These are phyloP conservation scores for Marsdenia floribunda DNA, from an alignment of 257 asterid genomes.

Conservation along the genomic window DNA sequence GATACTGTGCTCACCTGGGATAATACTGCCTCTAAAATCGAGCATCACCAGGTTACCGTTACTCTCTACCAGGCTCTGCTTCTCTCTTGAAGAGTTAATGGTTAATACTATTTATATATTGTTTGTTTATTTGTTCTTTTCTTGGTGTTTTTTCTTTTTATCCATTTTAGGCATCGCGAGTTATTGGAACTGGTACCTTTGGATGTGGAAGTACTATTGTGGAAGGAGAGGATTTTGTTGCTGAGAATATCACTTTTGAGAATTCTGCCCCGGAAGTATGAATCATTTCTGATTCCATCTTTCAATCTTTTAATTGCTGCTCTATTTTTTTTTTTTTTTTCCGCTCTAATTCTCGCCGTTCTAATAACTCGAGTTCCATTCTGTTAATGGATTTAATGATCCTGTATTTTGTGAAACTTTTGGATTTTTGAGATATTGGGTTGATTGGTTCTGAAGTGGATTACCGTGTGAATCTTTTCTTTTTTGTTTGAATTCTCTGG, in stretches of 20 bases:
- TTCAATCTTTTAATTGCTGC: background rate
- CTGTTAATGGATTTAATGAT: background rate
- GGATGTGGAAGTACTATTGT: conserved; percentile 84
- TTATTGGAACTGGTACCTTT: conserved; percentile 94
- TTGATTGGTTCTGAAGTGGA: background rate
- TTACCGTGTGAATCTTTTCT: background rate
- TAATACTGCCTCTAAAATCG: conserved; percentile 72
- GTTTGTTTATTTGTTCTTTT: background rate
- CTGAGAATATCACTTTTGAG: conserved; percentile 92
- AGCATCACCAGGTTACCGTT: conserved; percentile 67
- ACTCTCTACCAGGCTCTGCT: background rate
- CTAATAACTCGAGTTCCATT: background rate
- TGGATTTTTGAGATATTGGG: background rate
- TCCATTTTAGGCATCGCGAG: conserved; percentile 49
- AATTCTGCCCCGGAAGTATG: conserved; percentile 79
- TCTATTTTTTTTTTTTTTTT: no score
- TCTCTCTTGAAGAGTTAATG: background rate
- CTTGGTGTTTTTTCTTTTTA: background rate
- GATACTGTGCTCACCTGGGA: conserved; percentile 74
- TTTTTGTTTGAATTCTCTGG: background rate
- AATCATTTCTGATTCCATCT: background rate
- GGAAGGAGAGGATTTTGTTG: conserved; percentile 96
- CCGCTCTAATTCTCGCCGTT: background rate
- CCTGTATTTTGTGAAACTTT: background rate
- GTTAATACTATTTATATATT: background rate